Conservation (phyloP, 1,284 basidiomycete species). For the Rhodofomes roseus region DNA sequence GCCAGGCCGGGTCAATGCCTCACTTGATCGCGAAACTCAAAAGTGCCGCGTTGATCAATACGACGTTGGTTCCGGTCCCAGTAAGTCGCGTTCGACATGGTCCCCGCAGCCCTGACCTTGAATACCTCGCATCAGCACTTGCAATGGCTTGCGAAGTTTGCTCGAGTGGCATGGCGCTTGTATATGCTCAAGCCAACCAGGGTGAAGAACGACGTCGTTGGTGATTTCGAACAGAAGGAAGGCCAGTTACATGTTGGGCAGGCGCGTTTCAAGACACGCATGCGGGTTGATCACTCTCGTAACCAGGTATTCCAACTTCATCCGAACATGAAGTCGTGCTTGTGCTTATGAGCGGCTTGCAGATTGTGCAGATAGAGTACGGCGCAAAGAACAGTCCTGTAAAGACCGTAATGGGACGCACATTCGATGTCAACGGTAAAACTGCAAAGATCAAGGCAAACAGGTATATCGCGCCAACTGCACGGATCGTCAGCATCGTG, state of each 20-base stretch:
- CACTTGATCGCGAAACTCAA: not conserved
- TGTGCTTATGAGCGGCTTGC: not conserved
- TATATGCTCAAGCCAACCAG: conserved; percentile 20
- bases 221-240: conserved; percentile 2
- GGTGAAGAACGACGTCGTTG: conserved; percentile 24
- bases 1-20: not conserved
- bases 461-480: not conserved
- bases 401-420: conserved; percentile 3
- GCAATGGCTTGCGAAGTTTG: conserved; percentile 13
- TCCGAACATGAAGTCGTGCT: not conserved
- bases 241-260: conserved; percentile 15
- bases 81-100: not conserved
- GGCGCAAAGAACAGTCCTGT: not conserved
- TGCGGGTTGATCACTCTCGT: conserved; percentile 8
- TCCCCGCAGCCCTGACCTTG: not conserved
- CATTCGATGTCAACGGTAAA: conserved; percentile 9
- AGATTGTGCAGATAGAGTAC: conserved; percentile 4
- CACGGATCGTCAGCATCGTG: conserved; percentile 10
- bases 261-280: conserved; percentile 21
- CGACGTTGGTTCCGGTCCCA: not conserved
- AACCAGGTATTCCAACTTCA: conserved; percentile 12
- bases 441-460: conserved; percentile 8
- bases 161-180: conserved; percentile 18
- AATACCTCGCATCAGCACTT: conserved; percentile 9
- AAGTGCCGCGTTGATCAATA: conserved; percentile 3